Percentiles rank a stretch among this genome's conserved stretches.
Evolutionary conservation across 1,139 yeast genomes (phyloP).

Genomic region (Debaryomyces fabryi): DNA sequence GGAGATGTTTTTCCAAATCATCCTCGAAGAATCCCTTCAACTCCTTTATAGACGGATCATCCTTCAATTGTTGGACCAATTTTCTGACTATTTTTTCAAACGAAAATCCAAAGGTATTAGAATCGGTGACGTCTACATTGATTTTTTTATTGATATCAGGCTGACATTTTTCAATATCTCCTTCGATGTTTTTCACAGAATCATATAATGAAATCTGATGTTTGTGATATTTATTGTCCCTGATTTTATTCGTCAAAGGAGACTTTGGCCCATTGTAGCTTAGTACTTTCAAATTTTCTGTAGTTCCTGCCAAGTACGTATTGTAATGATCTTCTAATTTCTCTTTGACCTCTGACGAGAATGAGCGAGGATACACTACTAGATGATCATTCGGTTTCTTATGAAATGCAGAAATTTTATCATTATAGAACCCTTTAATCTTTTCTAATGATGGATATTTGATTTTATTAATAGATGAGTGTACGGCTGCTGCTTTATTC

Average conservation of each 20-base stretch:
- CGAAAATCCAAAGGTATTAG: conserved; percentile 10
- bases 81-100: conserved; percentile 14
- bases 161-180: conserved; percentile 1
- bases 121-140: conserved; percentile 15
- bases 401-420: background rate
- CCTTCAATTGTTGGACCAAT: conserved; percentile 18
- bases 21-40: conserved; percentile 21
- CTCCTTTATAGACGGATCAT: conserved; percentile 19
- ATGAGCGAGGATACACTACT: conserved; percentile 1
- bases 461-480: background rate
- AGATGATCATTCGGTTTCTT: background rate
- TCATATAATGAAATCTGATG: conserved; percentile 21
- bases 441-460: background rate
- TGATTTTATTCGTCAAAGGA: conserved; percentile 15
- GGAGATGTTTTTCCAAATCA: conserved; percentile 21
- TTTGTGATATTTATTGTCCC: conserved; percentile 13
- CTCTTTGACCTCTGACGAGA: background rate
- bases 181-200: conserved; percentile 17
- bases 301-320: conserved; percentile 10
- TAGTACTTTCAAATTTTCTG: conserved; percentile 12
- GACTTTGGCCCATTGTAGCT: conserved; percentile 15
- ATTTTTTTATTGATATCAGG: background rate
- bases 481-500: background rate
- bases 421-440: conserved; percentile 1
- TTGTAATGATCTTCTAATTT: conserved; percentile 18